These are phyloP conservation scores for Chondrus crispus DNA, from an alignment of 23 red algal species.

Conservation along the genomic window DNA sequence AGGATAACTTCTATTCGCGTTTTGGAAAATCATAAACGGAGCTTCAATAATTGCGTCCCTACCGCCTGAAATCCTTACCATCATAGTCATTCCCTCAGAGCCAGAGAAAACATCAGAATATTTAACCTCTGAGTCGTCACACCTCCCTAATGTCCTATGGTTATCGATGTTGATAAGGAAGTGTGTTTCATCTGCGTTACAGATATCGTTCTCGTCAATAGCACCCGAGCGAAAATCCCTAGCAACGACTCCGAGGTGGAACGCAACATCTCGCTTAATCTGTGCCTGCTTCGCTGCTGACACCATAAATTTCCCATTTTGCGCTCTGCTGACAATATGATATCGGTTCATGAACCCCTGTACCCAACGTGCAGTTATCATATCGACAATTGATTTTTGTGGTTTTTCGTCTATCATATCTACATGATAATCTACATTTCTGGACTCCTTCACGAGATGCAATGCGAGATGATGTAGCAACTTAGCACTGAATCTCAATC, in stretches of 20 bases:
- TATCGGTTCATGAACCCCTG: not conserved
- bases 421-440: not conserved
- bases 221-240: not conserved
- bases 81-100: conserved; percentile 24
- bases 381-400: not conserved
- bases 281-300: not conserved
- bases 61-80: not conserved
- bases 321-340: conserved; percentile 12
- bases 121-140: not conserved
- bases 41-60: not conserved
- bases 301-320: not conserved
- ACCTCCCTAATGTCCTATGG: not conserved
- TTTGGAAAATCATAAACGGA: conserved; percentile 22
- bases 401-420: not conserved
- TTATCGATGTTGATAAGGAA: conserved; percentile 27
- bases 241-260: not conserved
- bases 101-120: conserved; percentile 31
- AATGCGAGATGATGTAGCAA: not conserved
- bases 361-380: not conserved
- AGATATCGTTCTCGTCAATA: conserved; percentile 2
- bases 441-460: not conserved
- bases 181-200: conserved; percentile 27
- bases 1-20: conserved; percentile 5
- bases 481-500: not conserved
- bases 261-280: conserved; percentile 10